These are phyloP conservation scores for Alternaria metachromatica DNA, from an alignment of 2,329 filamentous ascomycete species.

Conservation along the genomic window DNA sequence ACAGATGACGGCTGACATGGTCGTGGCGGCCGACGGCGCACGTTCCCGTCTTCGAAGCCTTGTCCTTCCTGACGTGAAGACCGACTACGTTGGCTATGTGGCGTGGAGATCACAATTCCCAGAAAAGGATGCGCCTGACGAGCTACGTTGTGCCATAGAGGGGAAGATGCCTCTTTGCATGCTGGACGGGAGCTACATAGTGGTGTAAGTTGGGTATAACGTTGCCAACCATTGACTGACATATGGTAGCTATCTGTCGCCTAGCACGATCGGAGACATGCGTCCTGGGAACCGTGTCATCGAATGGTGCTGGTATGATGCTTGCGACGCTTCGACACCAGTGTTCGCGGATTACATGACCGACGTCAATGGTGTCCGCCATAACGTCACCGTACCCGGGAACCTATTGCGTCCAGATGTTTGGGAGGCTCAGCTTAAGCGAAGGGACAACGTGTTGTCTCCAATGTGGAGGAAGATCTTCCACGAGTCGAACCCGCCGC, in stretches of 20 bases:
- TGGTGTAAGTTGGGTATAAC: constrained; percentile 1
- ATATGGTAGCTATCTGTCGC: constrained; percentile 46
- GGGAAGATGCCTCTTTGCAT: constrained; percentile 13
- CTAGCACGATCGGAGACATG: constrained; percentile 45
- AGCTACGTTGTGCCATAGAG: constrained; percentile 7
- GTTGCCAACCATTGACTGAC: not conserved
- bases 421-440: constrained; percentile 40
- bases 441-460: constrained; percentile 34
- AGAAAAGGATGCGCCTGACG: constrained; percentile 9
- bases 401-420: constrained; percentile 43
- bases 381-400: constrained; percentile 50
- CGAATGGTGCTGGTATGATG: constrained; percentile 56
- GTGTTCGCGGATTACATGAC: constrained; percentile 52
- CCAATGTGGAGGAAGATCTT: constrained; percentile 50
- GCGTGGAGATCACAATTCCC: constrained; percentile 24
- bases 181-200: constrained; percentile 10
- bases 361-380: constrained; percentile 44
- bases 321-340: constrained; percentile 39
- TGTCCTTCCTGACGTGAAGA: constrained; percentile 14
- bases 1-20: constrained; percentile 7
- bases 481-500: constrained; percentile 43
- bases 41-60: constrained; percentile 16
- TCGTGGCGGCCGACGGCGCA: constrained; percentile 29
- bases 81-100: constrained; percentile 26
- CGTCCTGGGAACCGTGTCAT: constrained; percentile 45